Conservation (phyloP, 2,329 filamentous ascomycete genomes). For the Stenocarpella maydis region DNA sequence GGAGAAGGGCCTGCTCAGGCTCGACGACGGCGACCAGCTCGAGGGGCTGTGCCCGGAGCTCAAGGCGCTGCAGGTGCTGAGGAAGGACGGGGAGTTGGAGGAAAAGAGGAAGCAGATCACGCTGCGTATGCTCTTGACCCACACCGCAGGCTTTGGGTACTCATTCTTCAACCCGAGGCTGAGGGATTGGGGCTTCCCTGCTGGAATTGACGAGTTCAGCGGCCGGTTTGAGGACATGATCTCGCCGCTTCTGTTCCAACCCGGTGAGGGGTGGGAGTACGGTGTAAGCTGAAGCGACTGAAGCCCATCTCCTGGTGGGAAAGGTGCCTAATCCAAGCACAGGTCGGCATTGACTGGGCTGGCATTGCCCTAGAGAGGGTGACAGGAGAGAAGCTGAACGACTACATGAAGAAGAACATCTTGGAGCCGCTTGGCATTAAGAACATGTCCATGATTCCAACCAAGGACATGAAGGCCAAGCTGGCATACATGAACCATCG, state of each 20-base stretch:
- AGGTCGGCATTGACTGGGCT: constrained; percentile 61
- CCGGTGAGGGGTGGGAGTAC: constrained; percentile 69
- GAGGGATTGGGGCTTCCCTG: constrained; percentile 55
- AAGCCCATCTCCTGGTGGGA: background rate
- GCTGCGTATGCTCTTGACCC: constrained; percentile 64
- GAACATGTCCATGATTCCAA: constrained; percentile 61
- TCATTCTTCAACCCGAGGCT: constrained; percentile 60
- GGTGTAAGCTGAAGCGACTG: constrained; percentile 51
- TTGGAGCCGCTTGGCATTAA: constrained; percentile 54
- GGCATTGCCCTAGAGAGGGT: constrained; percentile 54
- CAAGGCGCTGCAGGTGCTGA: constrained; percentile 54
- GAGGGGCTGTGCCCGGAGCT: constrained; percentile 57
- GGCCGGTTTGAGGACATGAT: constrained; percentile 60
- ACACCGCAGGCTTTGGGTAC: constrained; percentile 66
- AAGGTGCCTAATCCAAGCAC: background rate
- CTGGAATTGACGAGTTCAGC: constrained; percentile 65
- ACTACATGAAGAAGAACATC: constrained; percentile 54
- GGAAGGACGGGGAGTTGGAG: constrained; percentile 47
- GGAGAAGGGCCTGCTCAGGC: constrained; percentile 43
- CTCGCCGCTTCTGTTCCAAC: constrained; percentile 67
- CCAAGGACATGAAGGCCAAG: constrained; percentile 56
- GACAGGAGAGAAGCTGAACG: constrained; percentile 50
- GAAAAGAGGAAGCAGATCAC: constrained; percentile 61
- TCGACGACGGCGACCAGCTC: constrained; percentile 36
- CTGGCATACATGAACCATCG: constrained; percentile 64